These are phyloP conservation scores for Debaryomyces castellii DNA, from an alignment of 805 yeast genomes.

Conservation along the genomic window DNA sequence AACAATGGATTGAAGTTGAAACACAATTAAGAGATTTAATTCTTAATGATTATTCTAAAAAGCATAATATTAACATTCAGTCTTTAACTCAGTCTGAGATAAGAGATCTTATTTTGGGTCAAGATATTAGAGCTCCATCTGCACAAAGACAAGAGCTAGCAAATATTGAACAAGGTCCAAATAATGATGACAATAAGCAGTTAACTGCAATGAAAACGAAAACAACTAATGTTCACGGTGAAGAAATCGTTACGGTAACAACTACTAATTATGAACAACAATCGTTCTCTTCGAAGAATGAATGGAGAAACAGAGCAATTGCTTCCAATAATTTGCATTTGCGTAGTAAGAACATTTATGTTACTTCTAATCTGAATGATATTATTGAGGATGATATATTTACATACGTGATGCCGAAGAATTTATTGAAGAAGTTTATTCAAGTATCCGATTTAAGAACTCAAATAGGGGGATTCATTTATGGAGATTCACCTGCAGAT, in stretches of 20 bases:
- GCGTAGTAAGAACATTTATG: slow-evolving; percentile 70
- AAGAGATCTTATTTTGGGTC: slow-evolving; percentile 91
- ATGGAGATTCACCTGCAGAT: slow-evolving; percentile 76
- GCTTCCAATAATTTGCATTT: slow-evolving; percentile 70
- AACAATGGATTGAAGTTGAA: slow-evolving; percentile 92
- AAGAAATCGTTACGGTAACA: slow-evolving; percentile 90
- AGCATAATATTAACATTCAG: slow-evolving; percentile 81
- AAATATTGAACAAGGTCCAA: slow-evolving; percentile 55
- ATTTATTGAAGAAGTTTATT: slow-evolving; percentile 72
- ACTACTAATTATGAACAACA: slow-evolving; percentile 86
- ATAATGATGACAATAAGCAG: slow-evolving; percentile 47
- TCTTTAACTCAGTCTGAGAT: slow-evolving; percentile 91
- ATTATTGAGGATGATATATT: slow-evolving; percentile 43
- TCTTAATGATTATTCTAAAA: slow-evolving; percentile 77
- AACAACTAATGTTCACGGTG: slow-evolving; percentile 92
- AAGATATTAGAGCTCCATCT: slow-evolving; percentile 88
- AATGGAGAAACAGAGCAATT: slow-evolving; percentile 89
- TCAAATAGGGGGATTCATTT: slow-evolving; percentile 79
- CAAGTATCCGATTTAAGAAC: slow-evolving; percentile 77
- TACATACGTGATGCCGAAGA: slow-evolving; percentile 82
- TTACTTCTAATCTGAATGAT: slow-evolving; percentile 53
- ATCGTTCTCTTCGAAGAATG: slow-evolving; percentile 77
- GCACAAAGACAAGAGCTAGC: slow-evolving; percentile 81
- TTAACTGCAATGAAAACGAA: slow-evolving; percentile 77
- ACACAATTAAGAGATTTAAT: slow-evolving; percentile 85